Conservation (phyloP, 495 filamentous ascomycete genomes). For the Hypoxylon lenormandii region DNA sequence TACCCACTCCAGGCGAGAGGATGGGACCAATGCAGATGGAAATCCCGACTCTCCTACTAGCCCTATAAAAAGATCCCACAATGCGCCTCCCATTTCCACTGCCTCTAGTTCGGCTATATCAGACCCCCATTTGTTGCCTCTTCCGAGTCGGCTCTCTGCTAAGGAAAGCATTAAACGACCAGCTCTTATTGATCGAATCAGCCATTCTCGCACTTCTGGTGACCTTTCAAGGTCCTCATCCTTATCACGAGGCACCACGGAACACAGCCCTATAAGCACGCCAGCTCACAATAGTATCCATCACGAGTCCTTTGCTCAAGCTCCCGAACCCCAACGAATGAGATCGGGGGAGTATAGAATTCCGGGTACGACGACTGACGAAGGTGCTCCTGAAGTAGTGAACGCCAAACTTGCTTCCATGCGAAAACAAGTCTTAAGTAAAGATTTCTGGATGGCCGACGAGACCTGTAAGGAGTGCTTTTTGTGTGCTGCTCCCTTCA, state of each 20-base stretch:
- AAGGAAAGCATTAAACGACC: constrained; percentile 54
- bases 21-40: constrained; percentile 56
- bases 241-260: constrained; percentile 65
- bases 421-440: constrained; percentile 85
- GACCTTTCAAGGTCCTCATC: constrained; percentile 74
- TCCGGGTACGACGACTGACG: constrained; percentile 65
- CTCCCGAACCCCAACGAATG: constrained; percentile 57
- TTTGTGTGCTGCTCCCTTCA: constrained; percentile 86
- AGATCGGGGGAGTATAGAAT: constrained; percentile 62
- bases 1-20: constrained; percentile 54
- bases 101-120: constrained; percentile 39
- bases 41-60: constrained; percentile 58
- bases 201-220: constrained; percentile 49
- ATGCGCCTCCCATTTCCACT: constrained; percentile 37
- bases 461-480: constrained; percentile 99
- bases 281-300: constrained; percentile 67
- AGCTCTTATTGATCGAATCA: constrained; percentile 66
- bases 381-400: constrained; percentile 69
- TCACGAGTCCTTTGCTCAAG: constrained; percentile 63
- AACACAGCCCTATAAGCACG: constrained; percentile 64
- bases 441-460: constrained; percentile 99
- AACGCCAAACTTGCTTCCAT: constrained; percentile 74
- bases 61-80: constrained; percentile 54
- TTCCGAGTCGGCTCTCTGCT: constrained; percentile 38
- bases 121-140: constrained; percentile 41